Percentiles rank a stretch among this genome's conserved stretches.
These are phyloP conservation scores for Gyromitra esculenta DNA, from an alignment of 2,329 filamentous ascomycete genomes.

Conservation along the genomic window DNA sequence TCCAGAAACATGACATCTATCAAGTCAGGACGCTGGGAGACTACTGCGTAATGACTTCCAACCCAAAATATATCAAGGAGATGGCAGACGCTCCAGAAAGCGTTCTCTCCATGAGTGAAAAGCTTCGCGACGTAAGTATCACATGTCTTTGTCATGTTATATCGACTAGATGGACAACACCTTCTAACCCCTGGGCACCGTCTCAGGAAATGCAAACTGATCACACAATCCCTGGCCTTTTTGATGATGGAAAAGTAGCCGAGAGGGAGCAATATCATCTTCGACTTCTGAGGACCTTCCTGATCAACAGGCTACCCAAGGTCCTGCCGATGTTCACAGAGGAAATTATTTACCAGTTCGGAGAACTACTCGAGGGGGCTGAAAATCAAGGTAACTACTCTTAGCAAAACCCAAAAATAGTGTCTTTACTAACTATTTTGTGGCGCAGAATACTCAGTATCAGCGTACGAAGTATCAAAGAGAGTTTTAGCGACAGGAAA, in stretches of 20 bases:
- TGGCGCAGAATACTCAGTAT: not conserved
- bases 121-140: conserved; percentile 15
- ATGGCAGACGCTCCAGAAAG: conserved; percentile 9
- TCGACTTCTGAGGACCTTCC: conserved; percentile 10
- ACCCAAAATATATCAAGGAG: conserved; percentile 14
- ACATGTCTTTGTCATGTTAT: not conserved
- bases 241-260: conserved; percentile 1
- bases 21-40: conserved; percentile 4
- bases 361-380: not conserved
- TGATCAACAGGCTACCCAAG: not conserved
- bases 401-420: not conserved
- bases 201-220: conserved; percentile 16
- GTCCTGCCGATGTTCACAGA: not conserved
- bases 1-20: conserved; percentile 18
- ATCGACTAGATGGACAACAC: not conserved
- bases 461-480: conserved; percentile 5
- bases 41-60: not conserved
- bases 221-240: conserved; percentile 14
- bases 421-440: not conserved
- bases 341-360: conserved; percentile 9
- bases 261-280: conserved; percentile 16
- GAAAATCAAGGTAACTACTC: not conserved
- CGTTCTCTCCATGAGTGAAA: not conserved
- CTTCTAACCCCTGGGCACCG: not conserved
- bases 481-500: conserved; percentile 6